These are phyloP conservation scores for Nicotiana knightiana DNA, from an alignment of 257 asterid genomes.

Conservation along the genomic window DNA sequence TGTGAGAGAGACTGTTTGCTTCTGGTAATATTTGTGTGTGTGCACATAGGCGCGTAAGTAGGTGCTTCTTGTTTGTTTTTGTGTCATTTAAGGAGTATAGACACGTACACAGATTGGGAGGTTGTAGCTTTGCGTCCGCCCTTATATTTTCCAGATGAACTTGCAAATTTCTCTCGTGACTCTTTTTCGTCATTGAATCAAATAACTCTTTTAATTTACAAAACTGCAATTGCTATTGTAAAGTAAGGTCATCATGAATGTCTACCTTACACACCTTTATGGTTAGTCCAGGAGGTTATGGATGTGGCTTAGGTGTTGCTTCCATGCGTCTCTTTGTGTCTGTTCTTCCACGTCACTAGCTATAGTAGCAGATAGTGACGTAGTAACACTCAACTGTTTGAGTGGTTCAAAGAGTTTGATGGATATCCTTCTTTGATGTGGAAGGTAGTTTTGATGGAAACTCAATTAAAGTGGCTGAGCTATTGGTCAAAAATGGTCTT, in stretches of 20 bases:
- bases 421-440: constrained; percentile 46
- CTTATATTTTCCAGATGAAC: not conserved
- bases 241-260: not conserved
- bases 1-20: not conserved
- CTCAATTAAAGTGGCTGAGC: constrained; percentile 83
- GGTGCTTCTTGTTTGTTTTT: not conserved
- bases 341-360: not conserved
- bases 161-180: not conserved
- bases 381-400: not conserved
- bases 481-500: constrained; percentile 68
- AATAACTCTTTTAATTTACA: not conserved
- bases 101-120: not conserved
- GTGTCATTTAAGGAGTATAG: not conserved
- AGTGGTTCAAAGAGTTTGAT: constrained; percentile 16
- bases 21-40: not conserved
- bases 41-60: not conserved
- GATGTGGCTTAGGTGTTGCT: not conserved
- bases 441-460: constrained; percentile 97
- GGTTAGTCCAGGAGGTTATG: not conserved
- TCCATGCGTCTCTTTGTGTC: not conserved
- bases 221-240: not conserved
- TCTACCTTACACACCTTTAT: not conserved
- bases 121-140: not conserved
- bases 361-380: not conserved
- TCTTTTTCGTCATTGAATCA: not conserved